Percentiles rank a stretch among this genome's conserved stretches.
These are phyloP conservation scores for Gracilaria domingensis DNA, from an alignment of 23 red algal genomes.

Conservation along the genomic window DNA sequence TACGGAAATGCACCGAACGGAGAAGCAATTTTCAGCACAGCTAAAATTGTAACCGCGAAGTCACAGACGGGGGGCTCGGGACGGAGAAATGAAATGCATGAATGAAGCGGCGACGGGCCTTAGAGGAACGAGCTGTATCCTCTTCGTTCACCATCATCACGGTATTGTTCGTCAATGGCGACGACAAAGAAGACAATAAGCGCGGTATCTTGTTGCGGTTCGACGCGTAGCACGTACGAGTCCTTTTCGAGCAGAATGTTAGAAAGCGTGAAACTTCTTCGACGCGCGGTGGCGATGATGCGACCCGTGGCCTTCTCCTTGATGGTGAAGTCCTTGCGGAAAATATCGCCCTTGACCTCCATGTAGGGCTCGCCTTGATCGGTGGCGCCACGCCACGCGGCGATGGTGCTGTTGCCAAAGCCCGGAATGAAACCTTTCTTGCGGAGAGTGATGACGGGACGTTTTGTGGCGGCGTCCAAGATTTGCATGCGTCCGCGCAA, in stretches of 20 bases:
- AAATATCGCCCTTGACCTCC: conserved; percentile 72
- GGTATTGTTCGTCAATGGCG: conserved; percentile 74
- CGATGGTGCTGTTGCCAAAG: conserved; percentile 67
- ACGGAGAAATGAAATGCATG: too few relatives aligned
- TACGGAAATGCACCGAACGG: neutral
- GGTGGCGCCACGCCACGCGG: conserved; percentile 62
- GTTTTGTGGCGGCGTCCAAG: conserved; percentile 26
- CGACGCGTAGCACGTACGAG: conserved; percentile 56
- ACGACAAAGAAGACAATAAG: conserved; percentile 77
- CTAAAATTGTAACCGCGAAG: neutral
- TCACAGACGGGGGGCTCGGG: too few relatives aligned
- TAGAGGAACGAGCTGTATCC: conserved; percentile 32
- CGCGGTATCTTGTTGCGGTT: conserved; percentile 58
- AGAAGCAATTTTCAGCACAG: neutral
- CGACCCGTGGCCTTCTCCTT: conserved; percentile 39
- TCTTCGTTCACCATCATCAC: conserved; percentile 65
- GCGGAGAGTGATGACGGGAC: conserved; percentile 65
- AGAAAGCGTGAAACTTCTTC: conserved; percentile 58
- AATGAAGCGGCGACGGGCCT: too few relatives aligned
- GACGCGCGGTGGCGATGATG: conserved; percentile 46
- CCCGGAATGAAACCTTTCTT: conserved; percentile 69
- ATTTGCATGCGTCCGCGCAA: conserved; percentile 78
- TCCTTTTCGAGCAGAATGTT: conserved; percentile 72
- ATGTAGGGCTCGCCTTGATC: conserved; percentile 51
- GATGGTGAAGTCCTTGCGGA: conserved; percentile 71